Evolutionary conservation across 768 basidiomycete genomes (phyloP).

Genomic region (Filobasidium floriforme): DNA sequence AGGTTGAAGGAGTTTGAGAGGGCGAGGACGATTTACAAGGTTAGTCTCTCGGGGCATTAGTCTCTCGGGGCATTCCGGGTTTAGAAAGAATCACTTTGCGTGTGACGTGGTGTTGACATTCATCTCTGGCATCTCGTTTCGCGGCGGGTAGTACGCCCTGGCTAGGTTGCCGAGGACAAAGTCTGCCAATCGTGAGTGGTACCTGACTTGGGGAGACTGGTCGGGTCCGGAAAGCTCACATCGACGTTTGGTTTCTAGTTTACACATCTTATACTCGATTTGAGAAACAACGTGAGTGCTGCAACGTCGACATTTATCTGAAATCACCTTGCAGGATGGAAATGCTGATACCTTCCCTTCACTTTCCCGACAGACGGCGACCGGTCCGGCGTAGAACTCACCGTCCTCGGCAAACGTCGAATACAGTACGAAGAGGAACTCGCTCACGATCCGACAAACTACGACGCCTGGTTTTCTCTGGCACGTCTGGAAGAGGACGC

Average conservation of each 20-base stretch:
- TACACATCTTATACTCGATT: conserved; percentile 95
- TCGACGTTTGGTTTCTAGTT: conserved; percentile 47
- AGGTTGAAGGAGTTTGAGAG: conserved; percentile 93
- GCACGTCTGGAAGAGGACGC: conserved; percentile 86
- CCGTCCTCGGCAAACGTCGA: conserved; percentile 92
- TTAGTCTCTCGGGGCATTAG: too few relatives aligned
- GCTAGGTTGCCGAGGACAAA: conserved; percentile 86
- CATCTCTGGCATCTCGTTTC: not conserved
- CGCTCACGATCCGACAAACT: conserved; percentile 80
- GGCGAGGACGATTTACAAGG: conserved; percentile 95
- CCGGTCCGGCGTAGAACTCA: conserved; percentile 75
- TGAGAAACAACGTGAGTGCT: conserved; percentile 69
- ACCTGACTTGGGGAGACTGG: not conserved
- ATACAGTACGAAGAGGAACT: conserved; percentile 98
- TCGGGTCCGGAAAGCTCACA: not conserved
- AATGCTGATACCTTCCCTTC: not conserved
- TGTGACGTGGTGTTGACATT: too few relatives aligned
- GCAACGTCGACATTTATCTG: too few relatives aligned
- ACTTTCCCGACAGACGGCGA: conserved; percentile 70
- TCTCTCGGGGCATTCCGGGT: too few relatives aligned
- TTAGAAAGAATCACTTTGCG: not conserved
- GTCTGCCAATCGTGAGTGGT: conserved; percentile 52
- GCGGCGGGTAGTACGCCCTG: conserved; percentile 69
- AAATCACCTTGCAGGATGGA: too few relatives aligned
- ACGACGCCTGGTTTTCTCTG: conserved; percentile 98